Conservation (phyloP, 2,329 filamentous ascomycete species). For the Xylaria sp. region DNA sequence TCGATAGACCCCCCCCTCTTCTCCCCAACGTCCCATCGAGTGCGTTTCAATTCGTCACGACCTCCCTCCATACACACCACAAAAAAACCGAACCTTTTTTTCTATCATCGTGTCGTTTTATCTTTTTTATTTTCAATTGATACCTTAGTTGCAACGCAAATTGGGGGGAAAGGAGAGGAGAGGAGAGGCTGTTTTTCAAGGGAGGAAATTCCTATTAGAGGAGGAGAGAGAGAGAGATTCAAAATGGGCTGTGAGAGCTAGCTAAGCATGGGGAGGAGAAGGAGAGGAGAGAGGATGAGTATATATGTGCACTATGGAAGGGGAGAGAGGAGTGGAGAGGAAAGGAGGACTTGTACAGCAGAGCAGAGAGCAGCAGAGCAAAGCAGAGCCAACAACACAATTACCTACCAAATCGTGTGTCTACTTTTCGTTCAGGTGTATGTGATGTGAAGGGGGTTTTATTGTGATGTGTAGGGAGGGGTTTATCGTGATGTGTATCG, state of each 20-base stretch:
- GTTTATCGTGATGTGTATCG: too few relatives aligned
- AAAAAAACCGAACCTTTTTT: background rate
- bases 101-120: background rate
- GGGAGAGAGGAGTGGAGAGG: background rate
- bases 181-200: too few relatives aligned
- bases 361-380: background rate
- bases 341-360: constrained; percentile 12
- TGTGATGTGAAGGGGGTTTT: too few relatives aligned
- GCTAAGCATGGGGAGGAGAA: background rate
- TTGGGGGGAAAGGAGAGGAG: background rate
- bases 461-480: too few relatives aligned
- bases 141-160: constrained; percentile 8
- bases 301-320: background rate
- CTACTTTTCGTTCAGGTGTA: background rate
- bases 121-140: constrained; percentile 10
- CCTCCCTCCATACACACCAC: too few relatives aligned
- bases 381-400: constrained; percentile 1
- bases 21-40: background rate
- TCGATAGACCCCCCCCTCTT: background rate
- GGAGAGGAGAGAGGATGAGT: background rate
- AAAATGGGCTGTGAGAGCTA: background rate
- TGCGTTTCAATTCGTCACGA: too few relatives aligned
- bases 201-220: constrained; percentile 2
- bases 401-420: constrained; percentile 7
- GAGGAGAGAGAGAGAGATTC: background rate